Percentiles rank a stretch among this genome's conserved stretches.
phyloP scores from a whole-genome alignment of 306 rosid species.

The Prosopis cineraria region DNA sequence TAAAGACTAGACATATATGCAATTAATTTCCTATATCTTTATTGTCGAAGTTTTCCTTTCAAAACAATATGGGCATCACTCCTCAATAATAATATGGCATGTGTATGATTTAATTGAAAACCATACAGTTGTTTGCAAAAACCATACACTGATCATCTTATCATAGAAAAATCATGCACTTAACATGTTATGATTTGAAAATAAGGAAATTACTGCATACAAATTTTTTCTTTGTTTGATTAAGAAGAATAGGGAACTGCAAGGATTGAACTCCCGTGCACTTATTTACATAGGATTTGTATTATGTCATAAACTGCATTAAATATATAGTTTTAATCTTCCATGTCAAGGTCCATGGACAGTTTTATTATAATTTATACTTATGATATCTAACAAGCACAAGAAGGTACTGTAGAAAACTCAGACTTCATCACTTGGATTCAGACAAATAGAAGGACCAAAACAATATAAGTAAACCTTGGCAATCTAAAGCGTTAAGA shows the following conservation, averaged over 20 bases:
- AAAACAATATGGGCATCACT: not conserved
- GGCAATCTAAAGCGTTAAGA: not conserved
- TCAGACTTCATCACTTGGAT: not conserved
- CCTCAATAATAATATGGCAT: not conserved
- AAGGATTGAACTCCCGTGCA: not conserved
- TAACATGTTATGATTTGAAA: not conserved
- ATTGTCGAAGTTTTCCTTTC: not conserved
- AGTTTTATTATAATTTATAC: too few species aligned
- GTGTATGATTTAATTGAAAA: not conserved
- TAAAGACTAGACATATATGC: not conserved
- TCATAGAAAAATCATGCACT: not conserved
- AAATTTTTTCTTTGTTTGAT: too few species aligned
- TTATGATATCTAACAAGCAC: not conserved
- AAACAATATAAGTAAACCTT: not conserved
- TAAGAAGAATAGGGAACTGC: not conserved
- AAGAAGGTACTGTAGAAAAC: slow-evolving; percentile 11
- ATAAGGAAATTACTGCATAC: not conserved
- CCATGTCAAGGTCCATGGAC: not conserved
- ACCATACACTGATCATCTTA: not conserved
- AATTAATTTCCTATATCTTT: not conserved
- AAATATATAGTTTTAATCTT: not conserved
- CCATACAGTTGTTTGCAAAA: not conserved
- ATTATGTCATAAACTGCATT: not conserved
- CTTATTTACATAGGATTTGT: not conserved
- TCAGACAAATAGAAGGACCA: slow-evolving; percentile 2